Conservation (phyloP, 2,329 filamentous ascomycete genomes). For the Diaporthe capsici region DNA sequence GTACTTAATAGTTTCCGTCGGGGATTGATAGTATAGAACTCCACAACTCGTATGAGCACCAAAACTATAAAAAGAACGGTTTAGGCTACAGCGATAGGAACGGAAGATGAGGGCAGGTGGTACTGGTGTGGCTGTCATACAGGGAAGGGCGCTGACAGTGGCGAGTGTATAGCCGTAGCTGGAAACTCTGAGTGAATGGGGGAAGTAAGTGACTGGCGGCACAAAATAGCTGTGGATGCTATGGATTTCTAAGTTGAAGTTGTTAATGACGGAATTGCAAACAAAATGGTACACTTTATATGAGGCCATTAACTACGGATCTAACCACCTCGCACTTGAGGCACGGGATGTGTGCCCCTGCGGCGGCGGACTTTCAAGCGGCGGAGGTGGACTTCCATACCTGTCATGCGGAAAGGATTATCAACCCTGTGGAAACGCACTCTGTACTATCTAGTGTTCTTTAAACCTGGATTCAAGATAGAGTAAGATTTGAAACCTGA, state of each 20-base stretch:
- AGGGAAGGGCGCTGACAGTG: background rate
- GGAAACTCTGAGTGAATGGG: background rate
- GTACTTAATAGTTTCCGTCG: no score
- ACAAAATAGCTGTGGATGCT: no score
- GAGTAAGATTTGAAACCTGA: accelerated
- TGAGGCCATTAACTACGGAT: no score
- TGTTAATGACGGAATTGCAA: background rate
- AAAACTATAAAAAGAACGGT: background rate
- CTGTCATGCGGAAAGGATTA: background rate
- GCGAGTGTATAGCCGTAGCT: background rate
- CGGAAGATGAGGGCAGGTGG: accelerated
- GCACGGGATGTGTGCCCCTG: no score
- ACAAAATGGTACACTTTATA: background rate
- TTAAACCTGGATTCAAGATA: no score
- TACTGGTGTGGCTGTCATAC: background rate
- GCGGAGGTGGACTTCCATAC: slow-evolving; percentile 2
- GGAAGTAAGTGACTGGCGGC: background rate
- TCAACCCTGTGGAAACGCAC: background rate
- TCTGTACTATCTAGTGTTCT: no score
- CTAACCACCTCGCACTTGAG: background rate
- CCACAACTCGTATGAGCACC: accelerated
- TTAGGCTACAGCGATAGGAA: background rate
- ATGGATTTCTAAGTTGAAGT: no score
- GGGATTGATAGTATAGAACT: background rate
- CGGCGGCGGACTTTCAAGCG: slow-evolving; percentile 4